Percentiles rank a stretch among this genome's conserved stretches.
These are phyloP conservation scores for Rhizopogon roseolus DNA, from an alignment of 768 basidiomycete species.

Conservation along the genomic window DNA sequence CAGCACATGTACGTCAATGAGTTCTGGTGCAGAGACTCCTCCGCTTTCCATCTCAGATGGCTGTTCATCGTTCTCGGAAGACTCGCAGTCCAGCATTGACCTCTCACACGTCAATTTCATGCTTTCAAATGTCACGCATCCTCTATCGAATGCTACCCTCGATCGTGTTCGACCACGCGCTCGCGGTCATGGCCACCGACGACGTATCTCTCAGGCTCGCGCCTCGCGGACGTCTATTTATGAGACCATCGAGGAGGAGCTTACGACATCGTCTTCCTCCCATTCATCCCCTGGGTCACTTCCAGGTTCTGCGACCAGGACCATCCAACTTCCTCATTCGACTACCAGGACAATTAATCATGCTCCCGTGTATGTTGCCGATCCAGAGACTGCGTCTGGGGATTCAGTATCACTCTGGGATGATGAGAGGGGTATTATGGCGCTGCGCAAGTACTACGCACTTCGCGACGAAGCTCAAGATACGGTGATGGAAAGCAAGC, in stretches of 20 bases:
- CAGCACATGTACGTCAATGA: conserved; percentile 56
- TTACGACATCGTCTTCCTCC: conserved; percentile 27
- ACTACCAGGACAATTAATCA: conserved; percentile 23
- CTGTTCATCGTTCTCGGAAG: conserved; percentile 59
- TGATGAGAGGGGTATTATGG: conserved; percentile 61
- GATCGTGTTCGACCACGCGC: conserved; percentile 37
- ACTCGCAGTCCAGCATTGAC: conserved; percentile 78
- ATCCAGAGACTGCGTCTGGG: conserved; percentile 47
- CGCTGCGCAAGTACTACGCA: conserved; percentile 63
- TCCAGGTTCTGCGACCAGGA: conserved; percentile 25
- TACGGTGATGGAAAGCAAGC: conserved; percentile 63
- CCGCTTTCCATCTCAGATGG: conserved; percentile 67
- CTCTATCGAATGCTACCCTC: conserved; percentile 38
- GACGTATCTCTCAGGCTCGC: conserved; percentile 60
- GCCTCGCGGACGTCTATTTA: conserved; percentile 67
- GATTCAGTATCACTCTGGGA: conserved; percentile 52
- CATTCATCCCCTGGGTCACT: conserved; percentile 18
- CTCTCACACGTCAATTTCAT: conserved; percentile 53
- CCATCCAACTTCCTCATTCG: conserved; percentile 10
- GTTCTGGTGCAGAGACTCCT: conserved; percentile 67
- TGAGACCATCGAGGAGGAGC: conserved; percentile 78
- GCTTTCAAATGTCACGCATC: conserved; percentile 52
- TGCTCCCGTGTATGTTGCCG: conserved; percentile 49
- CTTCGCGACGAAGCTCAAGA: conserved; percentile 64
- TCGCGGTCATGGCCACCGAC: conserved; percentile 65